These are phyloP conservation scores for Desmodesmus armatus DNA, from an alignment of 139 green algal species.

Conservation along the genomic window DNA sequence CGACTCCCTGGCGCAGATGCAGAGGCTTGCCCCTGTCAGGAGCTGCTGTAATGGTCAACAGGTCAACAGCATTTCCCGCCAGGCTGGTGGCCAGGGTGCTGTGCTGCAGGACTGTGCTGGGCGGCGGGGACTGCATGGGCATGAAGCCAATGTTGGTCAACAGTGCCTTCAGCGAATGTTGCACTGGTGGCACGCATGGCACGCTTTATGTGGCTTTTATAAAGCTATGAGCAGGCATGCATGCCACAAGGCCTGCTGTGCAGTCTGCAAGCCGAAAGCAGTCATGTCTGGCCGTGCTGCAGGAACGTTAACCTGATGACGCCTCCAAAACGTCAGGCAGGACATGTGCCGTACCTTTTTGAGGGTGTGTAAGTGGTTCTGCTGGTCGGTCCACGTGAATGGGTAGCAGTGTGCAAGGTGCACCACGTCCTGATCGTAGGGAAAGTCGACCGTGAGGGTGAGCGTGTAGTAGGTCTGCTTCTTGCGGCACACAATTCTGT, in stretches of 20 bases:
- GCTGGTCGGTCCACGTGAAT: constrained; percentile 80
- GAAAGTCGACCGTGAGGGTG: constrained; percentile 58
- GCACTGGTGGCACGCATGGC: too few relatives aligned
- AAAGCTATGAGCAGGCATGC: too few relatives aligned
- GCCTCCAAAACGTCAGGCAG: not conserved
- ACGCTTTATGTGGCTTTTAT: too few relatives aligned
- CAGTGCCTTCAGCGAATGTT: too few relatives aligned
- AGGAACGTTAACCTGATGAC: not conserved
- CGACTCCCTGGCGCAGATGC: constrained; percentile 34
- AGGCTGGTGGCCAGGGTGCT: constrained; percentile 62
- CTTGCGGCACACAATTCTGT: constrained; percentile 54
- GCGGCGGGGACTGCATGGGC: too few relatives aligned
- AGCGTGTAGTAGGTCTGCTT: constrained; percentile 68
- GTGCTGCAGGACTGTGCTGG: not conserved
- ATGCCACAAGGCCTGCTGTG: too few relatives aligned
- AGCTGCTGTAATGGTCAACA: constrained; percentile 77
- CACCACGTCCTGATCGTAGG: constrained; percentile 64
- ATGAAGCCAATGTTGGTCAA: too few relatives aligned
- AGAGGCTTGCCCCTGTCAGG: constrained; percentile 1
- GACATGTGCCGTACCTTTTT: constrained; percentile 8
- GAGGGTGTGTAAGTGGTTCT: constrained; percentile 55
- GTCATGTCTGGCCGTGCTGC: not conserved
- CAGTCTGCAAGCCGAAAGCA: too few relatives aligned
- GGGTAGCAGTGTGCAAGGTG: constrained; percentile 79
- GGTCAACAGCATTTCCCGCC: constrained; percentile 71